phyloP scores from a whole-genome alignment of 768 basidiomycete species.

The Cyathus striatus region DNA sequence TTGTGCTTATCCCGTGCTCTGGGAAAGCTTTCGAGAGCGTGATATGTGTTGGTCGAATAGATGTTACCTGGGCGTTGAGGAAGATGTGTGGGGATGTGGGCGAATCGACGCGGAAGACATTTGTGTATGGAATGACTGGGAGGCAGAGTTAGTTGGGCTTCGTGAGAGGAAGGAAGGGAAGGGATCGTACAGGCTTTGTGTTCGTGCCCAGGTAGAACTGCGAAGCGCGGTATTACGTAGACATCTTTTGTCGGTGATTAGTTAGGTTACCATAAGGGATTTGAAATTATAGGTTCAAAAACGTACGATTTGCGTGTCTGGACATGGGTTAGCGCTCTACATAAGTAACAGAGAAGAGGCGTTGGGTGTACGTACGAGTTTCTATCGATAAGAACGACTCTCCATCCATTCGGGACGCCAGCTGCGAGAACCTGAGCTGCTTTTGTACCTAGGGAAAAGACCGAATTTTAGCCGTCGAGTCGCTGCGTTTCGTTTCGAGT shows the following conservation, averaged over 20 bases:
- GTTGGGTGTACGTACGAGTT: constrained; percentile 40
- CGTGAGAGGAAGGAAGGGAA: not conserved
- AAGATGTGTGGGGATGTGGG: constrained; percentile 21
- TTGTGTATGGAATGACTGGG: constrained; percentile 51
- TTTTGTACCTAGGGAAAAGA: constrained; percentile 31
- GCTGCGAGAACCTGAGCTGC: constrained; percentile 46
- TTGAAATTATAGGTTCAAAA: not conserved
- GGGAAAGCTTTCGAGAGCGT: constrained; percentile 45
- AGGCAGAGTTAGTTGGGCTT: not conserved
- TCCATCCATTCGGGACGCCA: constrained; percentile 45
- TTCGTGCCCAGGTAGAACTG: constrained; percentile 55
- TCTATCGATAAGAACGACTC: constrained; percentile 52
- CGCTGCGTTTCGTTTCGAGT: too few species aligned
- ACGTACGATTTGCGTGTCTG: not conserved
- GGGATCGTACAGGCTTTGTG: constrained; percentile 53
- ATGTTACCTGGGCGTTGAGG: constrained; percentile 41
- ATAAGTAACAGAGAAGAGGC: not conserved
- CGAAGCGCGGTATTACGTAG: constrained; percentile 54
- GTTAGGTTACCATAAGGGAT: not conserved
- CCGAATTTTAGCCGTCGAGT: constrained; percentile 1
- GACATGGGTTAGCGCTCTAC: not conserved
- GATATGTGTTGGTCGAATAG: constrained; percentile 31
- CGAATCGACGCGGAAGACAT: constrained; percentile 31
- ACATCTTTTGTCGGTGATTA: constrained; percentile 26
- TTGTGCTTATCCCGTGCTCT: constrained; percentile 32